Base-by-base conservation (phyloP, 2,329 filamentous ascomycete species). In the Xylariaceae sp. region DNA sequence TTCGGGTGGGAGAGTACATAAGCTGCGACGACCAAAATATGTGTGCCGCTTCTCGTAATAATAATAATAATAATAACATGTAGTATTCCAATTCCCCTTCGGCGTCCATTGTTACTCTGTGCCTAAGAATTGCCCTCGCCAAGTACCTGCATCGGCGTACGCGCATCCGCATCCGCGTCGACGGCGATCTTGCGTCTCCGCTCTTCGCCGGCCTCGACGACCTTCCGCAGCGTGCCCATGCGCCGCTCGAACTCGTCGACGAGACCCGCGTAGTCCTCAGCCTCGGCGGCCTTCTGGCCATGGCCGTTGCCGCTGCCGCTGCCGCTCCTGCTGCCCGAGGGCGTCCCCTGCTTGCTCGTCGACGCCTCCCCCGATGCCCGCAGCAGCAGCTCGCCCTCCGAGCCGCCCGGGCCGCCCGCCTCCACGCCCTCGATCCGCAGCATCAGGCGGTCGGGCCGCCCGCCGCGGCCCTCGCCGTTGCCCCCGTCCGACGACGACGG, bases 381-480 rank as follows among this genome's bases (percentile, higher is more conserved):
- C 40, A 64, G 67, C 5, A 51, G 5, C n/a, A n/a, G n/a, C 29
- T 77, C 76, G 45, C 73, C 71, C 54, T 73, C 75, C 67, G 61
- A 75, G 68, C 67, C 64, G 2, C 69, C 56, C 2, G 67, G 65
- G 40, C 69, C 66, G 55, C 70, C 62, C n/a, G n/a, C n/a, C 53
- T 75, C 70, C 64, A 81, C 59, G 68, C 87, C 88, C 56, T 88
- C 81, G 50, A 90, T 81, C 55, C 76, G 78, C 44, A 90, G 72
- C 81, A 90, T 87, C 61, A 88, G 70, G 6, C 78, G 76, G 41
- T 75, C 75, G 32, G 73, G 52, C 56, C 62, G 57, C 67, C 63
- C 55, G 48, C 68, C 62, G 37, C 64, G 64, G 20, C 68, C 70
- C 14, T 64, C 56, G n/a, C 49, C 62, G 18, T 56, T 60, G 48